These are phyloP conservation scores for Chrysanthemum lavandulifolium DNA, from an alignment of 129 eudicot species.

Conservation along the genomic window DNA sequence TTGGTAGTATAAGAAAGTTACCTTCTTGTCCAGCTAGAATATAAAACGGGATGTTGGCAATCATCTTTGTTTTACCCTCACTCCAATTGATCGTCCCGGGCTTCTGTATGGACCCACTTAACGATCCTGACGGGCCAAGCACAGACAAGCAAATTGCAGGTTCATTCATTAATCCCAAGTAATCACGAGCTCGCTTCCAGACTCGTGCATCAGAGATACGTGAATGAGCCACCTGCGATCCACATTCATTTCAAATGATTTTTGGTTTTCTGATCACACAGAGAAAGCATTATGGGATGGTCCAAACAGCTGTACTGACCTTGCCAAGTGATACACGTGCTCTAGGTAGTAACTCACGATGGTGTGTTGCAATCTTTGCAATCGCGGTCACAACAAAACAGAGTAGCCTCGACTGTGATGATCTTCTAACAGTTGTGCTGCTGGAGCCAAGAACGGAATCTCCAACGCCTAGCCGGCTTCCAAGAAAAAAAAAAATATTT, in stretches of 20 bases:
- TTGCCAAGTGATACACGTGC: constrained; percentile 90
- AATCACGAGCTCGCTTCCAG: constrained; percentile 91
- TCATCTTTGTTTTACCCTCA: constrained; percentile 70
- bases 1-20: constrained; percentile 13
- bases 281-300: neutral
- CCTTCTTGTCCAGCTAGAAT: constrained; percentile 82
- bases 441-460: constrained; percentile 66
- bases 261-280: neutral
- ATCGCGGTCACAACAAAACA: constrained; percentile 97
- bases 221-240: constrained; percentile 88
- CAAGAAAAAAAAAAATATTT: constrained; percentile 15
- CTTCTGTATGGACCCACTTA: constrained; percentile 47
- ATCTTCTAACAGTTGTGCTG: constrained; percentile 55
- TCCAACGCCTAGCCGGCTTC: constrained; percentile 79
- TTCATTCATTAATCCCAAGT: constrained; percentile 83
- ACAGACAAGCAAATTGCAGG: constrained; percentile 89
- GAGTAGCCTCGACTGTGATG: constrained; percentile 91
- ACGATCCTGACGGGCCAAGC: constrained; percentile 73
- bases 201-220: constrained; percentile 86
- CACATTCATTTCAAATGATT: constrained; percentile 1
- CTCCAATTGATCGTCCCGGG: constrained; percentile 89
- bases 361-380: constrained; percentile 92
- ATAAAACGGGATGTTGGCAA: constrained; percentile 80
- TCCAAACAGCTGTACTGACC: constrained; percentile 42
- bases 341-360: constrained; percentile 84